phyloP scores from a whole-genome alignment of 148 eudicot species.

The Vaccinium corymbosum region DNA sequence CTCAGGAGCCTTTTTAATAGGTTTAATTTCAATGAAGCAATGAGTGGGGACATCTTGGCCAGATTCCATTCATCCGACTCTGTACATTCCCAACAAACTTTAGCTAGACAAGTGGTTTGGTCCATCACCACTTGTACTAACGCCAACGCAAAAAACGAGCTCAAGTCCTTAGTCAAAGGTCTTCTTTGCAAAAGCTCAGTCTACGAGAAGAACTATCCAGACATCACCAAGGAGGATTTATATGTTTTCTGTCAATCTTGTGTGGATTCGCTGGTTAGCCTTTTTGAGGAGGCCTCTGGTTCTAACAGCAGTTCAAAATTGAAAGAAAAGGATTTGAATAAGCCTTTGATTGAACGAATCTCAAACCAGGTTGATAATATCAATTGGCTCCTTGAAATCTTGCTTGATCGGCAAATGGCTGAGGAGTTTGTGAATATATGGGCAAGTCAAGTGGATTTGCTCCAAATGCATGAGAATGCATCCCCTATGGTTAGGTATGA shows the following conservation, averaged over 20 bases:
- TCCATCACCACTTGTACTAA: constrained; percentile 59
- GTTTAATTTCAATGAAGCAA: constrained; percentile 53
- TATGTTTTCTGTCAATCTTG: constrained; percentile 60
- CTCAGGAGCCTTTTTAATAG: constrained; percentile 55
- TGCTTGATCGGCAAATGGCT: constrained; percentile 75
- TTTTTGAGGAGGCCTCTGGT: constrained; percentile 57
- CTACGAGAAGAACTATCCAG: constrained; percentile 54
- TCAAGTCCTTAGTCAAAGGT: constrained; percentile 74
- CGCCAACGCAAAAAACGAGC: constrained; percentile 70
- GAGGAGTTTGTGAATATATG: constrained; percentile 82
- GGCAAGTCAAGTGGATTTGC: constrained; percentile 57
- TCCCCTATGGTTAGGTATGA: constrained; percentile 90
- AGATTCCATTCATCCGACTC: constrained; percentile 50
- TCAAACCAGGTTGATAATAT: constrained; percentile 84
- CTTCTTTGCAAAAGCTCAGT: constrained; percentile 76
- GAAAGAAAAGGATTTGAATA: constrained; percentile 28
- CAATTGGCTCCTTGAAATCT: constrained; percentile 72
- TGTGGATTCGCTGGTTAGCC: constrained; percentile 38
- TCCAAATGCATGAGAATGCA: constrained; percentile 45
- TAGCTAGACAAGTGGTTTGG: constrained; percentile 59
- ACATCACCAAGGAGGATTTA: constrained; percentile 65
- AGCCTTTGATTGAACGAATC: constrained; percentile 61
- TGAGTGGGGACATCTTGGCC: constrained; percentile 50
- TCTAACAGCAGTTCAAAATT: constrained; percentile 18
- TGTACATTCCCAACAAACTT: constrained; percentile 42